phyloP scores from a whole-genome alignment of 2,329 filamentous ascomycete species.

The Dothideomycetes sp. region DNA sequence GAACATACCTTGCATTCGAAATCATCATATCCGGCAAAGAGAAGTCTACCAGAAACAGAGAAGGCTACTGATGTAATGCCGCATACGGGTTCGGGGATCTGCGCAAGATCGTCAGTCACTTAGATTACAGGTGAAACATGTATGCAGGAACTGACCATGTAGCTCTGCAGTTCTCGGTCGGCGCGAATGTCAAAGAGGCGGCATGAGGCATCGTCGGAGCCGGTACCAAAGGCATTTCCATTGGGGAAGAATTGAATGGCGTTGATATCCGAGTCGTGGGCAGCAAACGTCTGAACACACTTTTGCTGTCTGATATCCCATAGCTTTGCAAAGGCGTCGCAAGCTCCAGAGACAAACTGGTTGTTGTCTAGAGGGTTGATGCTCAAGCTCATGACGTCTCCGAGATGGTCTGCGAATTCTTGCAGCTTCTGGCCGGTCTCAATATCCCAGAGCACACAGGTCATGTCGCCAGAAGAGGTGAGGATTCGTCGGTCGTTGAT shows the following conservation, averaged over 20 bases:
- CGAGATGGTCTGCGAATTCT: slow-evolving; percentile 95
- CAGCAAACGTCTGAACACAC: slow-evolving; percentile 96
- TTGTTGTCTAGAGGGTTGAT: slow-evolving; percentile 99
- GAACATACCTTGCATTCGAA: slow-evolving; percentile 93
- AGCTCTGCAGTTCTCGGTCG: slow-evolving; percentile 65
- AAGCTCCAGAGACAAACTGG: slow-evolving; percentile 98
- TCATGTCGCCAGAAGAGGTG: slow-evolving; percentile 98
- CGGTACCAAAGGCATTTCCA: slow-evolving; percentile 94
- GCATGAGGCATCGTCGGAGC: slow-evolving; percentile 95
- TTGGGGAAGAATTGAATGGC: slow-evolving; percentile 99
- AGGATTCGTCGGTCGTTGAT: slow-evolving; percentile 97
- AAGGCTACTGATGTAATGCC: slow-evolving; percentile 98
- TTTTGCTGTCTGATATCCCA: slow-evolving; percentile 99
- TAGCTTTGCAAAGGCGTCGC: slow-evolving; percentile 94
- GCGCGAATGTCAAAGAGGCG: slow-evolving; percentile 95
- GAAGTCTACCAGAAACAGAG: slow-evolving; percentile 85
- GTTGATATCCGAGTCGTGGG: slow-evolving; percentile 98
- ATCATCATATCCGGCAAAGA: slow-evolving; percentile 97
- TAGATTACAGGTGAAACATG: slow-evolving; percentile 3
- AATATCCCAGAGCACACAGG: slow-evolving; percentile 99
- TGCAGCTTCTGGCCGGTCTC: slow-evolving; percentile 95
- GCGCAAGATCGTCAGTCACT: slow-evolving; percentile 14
- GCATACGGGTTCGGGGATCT: slow-evolving; percentile 96
- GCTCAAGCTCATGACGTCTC: slow-evolving; percentile 99
- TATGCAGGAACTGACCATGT: slow-evolving; percentile 42